Percentiles rank a stretch among this genome's conserved stretches.
phyloP scores from a whole-genome alignment of 352 stramenopile species.

The Stephanocyclus meneghinianus region DNA sequence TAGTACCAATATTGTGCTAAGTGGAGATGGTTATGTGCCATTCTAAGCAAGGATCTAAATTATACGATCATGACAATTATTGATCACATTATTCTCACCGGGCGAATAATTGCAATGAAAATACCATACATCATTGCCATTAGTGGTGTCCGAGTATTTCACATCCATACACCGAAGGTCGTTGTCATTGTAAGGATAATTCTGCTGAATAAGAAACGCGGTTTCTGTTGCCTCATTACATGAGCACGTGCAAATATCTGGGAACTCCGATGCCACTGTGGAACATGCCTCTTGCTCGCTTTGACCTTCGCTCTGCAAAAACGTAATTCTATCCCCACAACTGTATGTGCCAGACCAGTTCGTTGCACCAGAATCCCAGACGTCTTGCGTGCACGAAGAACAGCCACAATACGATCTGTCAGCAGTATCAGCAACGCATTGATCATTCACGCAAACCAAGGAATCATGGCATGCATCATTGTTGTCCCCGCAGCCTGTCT shows the following conservation, averaged over 20 bases:
- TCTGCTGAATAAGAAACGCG: conserved; percentile 4
- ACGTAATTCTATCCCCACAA: conserved; percentile 8
- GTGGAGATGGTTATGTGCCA: neutral
- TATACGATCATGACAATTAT: too few relatives aligned
- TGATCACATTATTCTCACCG: neutral
- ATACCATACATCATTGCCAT: conserved; percentile 16
- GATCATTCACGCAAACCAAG: conserved; percentile 15
- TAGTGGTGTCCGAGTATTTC: neutral
- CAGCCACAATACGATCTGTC: neutral
- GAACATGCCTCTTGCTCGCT: conserved; percentile 1
- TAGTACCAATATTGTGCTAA: conserved; percentile 14
- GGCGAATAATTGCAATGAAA: conserved; percentile 6
- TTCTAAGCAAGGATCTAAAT: neutral
- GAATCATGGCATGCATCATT: conserved; percentile 14
- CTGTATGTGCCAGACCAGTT: conserved; percentile 5
- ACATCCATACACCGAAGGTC: conserved; percentile 9
- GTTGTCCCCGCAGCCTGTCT: conserved; percentile 12
- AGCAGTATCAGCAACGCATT: neutral
- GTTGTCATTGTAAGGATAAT: conserved; percentile 3
- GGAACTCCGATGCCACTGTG: neutral
- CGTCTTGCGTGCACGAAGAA: conserved; percentile 9
- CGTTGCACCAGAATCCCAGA: neutral
- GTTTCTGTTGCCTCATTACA: neutral
- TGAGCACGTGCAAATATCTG: conserved; percentile 7
- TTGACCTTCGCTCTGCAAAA: neutral